phyloP scores from a whole-genome alignment of 768 basidiomycete species.

The Phanerochaete carnosa region DNA sequence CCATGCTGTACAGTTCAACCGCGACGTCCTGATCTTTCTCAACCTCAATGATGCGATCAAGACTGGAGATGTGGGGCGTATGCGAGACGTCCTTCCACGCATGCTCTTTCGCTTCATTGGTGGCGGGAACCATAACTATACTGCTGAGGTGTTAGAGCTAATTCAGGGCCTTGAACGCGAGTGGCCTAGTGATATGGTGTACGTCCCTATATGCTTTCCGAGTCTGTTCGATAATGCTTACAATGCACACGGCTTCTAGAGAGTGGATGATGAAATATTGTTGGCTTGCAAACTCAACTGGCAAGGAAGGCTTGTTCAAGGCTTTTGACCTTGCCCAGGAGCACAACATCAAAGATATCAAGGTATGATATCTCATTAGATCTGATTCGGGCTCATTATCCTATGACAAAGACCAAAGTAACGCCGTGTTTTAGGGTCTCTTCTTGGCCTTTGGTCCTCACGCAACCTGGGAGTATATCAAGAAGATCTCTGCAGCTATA shows the following conservation, averaged over 20 bases:
- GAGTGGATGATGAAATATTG: conserved; percentile 27
- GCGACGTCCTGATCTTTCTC: conserved; percentile 11
- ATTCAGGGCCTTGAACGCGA: not conserved
- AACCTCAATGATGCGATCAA: conserved; percentile 9
- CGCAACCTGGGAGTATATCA: not conserved
- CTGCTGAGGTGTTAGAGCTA: conserved; percentile 16
- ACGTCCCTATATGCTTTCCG: not conserved
- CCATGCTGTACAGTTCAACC: not conserved
- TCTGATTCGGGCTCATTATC: too few species aligned
- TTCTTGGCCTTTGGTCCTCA: too few species aligned
- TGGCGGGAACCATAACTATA: conserved; percentile 33
- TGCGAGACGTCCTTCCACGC: conserved; percentile 31
- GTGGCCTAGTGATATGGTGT: not conserved
- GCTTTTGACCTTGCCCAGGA: conserved; percentile 31
- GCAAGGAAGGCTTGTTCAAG: conserved; percentile 18
- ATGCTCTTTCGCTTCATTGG: conserved; percentile 33
- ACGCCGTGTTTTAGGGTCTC: too few species aligned
- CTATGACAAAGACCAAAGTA: too few species aligned
- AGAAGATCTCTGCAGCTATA: not conserved
- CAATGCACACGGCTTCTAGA: conserved; percentile 1
- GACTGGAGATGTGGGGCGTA: conserved; percentile 30
- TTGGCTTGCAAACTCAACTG: conserved; percentile 31
- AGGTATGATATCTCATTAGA: too few species aligned
- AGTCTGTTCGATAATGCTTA: not conserved
- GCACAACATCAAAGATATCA: conserved; percentile 34